Evolutionary conservation across 2,329 filamentous ascomycete species (phyloP).

Genomic region (Mycosphaerella sp.): DNA sequence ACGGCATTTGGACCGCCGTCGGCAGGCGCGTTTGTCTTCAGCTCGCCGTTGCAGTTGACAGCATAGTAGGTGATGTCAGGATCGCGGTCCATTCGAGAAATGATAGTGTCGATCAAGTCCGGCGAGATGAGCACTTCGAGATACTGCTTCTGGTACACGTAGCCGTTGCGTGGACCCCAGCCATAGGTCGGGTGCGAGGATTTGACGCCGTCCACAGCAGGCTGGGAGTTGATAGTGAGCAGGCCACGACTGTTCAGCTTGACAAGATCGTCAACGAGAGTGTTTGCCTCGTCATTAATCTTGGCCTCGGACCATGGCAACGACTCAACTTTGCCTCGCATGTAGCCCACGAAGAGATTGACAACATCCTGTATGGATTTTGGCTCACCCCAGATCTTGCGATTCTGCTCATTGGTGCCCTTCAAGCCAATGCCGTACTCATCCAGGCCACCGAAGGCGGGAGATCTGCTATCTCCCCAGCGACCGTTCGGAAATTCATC

Average conservation of each 20-base stretch:
- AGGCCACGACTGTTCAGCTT: conserved; percentile 79
- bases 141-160: conserved; percentile 98
- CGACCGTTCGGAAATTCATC: conserved; percentile 98
- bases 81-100: conserved; percentile 69
- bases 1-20: conserved; percentile 89
- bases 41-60: conserved; percentile 73
- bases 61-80: conserved; percentile 89
- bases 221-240: conserved; percentile 95
- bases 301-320: conserved; percentile 92
- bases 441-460: conserved; percentile 92
- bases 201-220: conserved; percentile 83
- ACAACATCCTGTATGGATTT: conserved; percentile 72
- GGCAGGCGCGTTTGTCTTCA: conserved; percentile 76
- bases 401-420: conserved; percentile 91
- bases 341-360: conserved; percentile 75
- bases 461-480: conserved; percentile 95
- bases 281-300: conserved; percentile 74
- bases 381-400: conserved; percentile 89
- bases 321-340: conserved; percentile 71
- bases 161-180: conserved; percentile 92
- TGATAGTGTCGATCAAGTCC: conserved; percentile 68
- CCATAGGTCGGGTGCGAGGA: conserved; percentile 82
- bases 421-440: conserved; percentile 90
- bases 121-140: conserved; percentile 85
- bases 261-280: conserved; percentile 70